Evolutionary conservation across 1,284 basidiomycete species (phyloP), one percentile per base, ranked within the genome.

Genomic region (Moesziomyces sp.): DNA sequence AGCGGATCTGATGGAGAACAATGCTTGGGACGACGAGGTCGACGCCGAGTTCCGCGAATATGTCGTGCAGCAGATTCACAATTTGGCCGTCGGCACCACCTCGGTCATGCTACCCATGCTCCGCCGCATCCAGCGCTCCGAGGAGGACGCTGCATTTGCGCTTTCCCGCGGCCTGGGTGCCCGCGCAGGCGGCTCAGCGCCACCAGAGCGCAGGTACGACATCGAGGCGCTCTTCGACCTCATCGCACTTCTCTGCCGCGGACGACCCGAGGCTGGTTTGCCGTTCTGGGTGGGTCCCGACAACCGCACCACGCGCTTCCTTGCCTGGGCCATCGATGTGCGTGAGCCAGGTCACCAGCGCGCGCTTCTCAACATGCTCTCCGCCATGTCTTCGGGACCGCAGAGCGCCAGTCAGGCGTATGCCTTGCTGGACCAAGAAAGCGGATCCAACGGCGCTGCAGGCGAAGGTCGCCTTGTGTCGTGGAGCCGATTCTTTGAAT

Each of bases 291-390:
- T 76, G 14, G 76, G 73, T 10, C 58, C 73, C 10, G 88, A 76
- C 21, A 91, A 89, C 1, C 74, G 80, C 42, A 65, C 76, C 6
- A 77, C 80, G 5, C 76, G 82, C 34, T 84, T 84, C 74, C 73
- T 83, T 11, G 60, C 67, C 14, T 84, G 81, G 81, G 83, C 83
- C 19, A 62, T 83, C 52, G 83, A 84, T n/a, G 72, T 80, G 21
- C 76, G 81, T 35, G 80, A 83, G 52, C 57, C 68, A 11, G 80
- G 79, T 21, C 80, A 83, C 44, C 80, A 82, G 59, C 78, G 82
- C 7, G 81, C 82, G 3, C 51, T 83, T 45, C 77, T 84, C 56
- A 71, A 78, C 51, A 80, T 84, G 81, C 77, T 84, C 3, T 77
- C 76, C 1, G 71, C 83, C 34, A 69, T 84, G 47, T 76, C 79